Evolutionary conservation across 2,329 filamentous ascomycete species (phyloP).

Genomic region (Diaporthe vexans): DNA sequence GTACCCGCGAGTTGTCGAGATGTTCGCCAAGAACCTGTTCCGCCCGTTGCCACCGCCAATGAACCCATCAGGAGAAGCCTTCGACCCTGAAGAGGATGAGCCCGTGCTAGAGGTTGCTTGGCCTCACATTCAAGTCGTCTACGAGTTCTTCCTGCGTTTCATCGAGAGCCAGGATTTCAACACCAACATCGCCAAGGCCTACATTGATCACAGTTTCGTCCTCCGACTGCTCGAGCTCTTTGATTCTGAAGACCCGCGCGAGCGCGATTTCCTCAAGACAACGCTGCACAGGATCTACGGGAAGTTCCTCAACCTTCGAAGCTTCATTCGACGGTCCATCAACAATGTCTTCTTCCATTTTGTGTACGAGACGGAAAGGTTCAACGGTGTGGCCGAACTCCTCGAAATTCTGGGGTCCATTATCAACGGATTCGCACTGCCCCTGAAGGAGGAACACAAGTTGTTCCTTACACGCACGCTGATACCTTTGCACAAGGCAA

Average conservation of each 20-base stretch:
- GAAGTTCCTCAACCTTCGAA: conserved; percentile 97
- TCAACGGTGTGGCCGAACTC: conserved; percentile 97
- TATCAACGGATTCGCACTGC: conserved; percentile 97
- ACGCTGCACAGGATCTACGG: conserved; percentile 98
- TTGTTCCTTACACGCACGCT: conserved; percentile 94
- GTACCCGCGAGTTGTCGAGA: conserved; percentile 98
- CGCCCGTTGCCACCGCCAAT: conserved; percentile 96
- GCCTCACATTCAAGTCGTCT: conserved; percentile 99
- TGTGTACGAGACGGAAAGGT: conserved; percentile 97
- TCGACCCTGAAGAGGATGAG: conserved; percentile 98
- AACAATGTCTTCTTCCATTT: conserved; percentile 99
- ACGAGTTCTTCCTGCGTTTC: conserved; percentile 98
- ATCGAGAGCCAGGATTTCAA: conserved; percentile 99
- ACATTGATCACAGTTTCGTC: conserved; percentile 98
- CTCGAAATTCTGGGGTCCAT: conserved; percentile 98
- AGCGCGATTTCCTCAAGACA: conserved; percentile 97
- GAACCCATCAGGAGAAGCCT: conserved; percentile 97
- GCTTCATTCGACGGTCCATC: conserved; percentile 97
- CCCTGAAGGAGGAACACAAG: conserved; percentile 98
- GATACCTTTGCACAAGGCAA: conserved; percentile 96
- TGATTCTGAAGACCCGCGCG: conserved; percentile 96
- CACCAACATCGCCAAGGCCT: conserved; percentile 98
- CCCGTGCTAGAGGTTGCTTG: conserved; percentile 98
- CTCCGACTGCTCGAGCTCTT: conserved; percentile 97
- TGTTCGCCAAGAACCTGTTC: conserved; percentile 99